A percentile compares a stretch with the other conserved stretches of the same genome.
Conservation (phyloP, 345 rosid genomes). For the Viola odorata region DNA sequence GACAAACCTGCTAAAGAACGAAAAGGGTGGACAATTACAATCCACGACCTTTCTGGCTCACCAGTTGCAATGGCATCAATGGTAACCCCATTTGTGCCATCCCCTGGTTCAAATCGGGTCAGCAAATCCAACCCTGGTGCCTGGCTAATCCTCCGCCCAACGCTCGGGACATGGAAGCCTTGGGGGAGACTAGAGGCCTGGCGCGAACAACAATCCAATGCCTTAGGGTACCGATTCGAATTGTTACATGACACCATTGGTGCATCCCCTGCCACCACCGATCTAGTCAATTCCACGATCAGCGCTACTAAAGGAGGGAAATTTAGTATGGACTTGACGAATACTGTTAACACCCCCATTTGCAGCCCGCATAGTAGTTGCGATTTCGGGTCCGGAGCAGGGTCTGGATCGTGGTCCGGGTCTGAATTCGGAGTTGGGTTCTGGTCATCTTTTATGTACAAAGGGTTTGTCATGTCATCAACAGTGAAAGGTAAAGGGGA, state of each 20-base stretch:
- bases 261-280: slow-evolving; percentile 25
- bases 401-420: slow-evolving; percentile 56
- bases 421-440: slow-evolving; percentile 46
- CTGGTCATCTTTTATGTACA: slow-evolving; percentile 23
- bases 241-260: slow-evolving; percentile 56
- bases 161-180: slow-evolving; percentile 79
- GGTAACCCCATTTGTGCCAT: slow-evolving; percentile 96
- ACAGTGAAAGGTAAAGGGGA: slow-evolving; percentile 56
- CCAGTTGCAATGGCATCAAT: slow-evolving; percentile 97
- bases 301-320: slow-evolving; percentile 72
- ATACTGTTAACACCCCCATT: slow-evolving; percentile 44
- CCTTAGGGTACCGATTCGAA: slow-evolving; percentile 74
- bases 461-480: slow-evolving; percentile 89
- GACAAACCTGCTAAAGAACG: slow-evolving; percentile 61
- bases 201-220: slow-evolving; percentile 55
- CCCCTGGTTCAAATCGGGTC: slow-evolving; percentile 79
- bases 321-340: slow-evolving; percentile 63
- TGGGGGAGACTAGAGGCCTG: slow-evolving; percentile 97
- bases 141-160: slow-evolving; percentile 87
- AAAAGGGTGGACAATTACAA: slow-evolving; percentile 87
- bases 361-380: slow-evolving; percentile 78
- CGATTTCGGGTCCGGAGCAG: slow-evolving; percentile 58
- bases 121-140: slow-evolving; percentile 85
- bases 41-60: slow-evolving; percentile 94
- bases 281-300: slow-evolving; percentile 38